Percentiles rank a stretch among this genome's conserved stretches.
Conservation (phyloP, 2,329 filamentous ascomycete species). For the Ploettnerulaceae sp. region DNA sequence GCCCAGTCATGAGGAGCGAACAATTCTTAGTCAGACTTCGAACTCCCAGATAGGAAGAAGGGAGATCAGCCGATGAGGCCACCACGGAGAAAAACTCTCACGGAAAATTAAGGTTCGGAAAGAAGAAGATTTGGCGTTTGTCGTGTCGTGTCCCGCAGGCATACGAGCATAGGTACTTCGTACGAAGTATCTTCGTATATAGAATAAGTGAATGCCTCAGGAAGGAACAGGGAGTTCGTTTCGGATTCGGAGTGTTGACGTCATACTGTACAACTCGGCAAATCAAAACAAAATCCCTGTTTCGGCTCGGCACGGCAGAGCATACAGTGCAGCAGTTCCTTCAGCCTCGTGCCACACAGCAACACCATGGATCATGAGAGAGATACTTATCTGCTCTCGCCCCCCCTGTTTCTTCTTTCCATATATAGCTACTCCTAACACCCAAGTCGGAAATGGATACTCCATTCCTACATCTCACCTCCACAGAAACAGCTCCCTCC, state of each 20-base stretch:
- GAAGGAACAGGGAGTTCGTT: too few relatives aligned
- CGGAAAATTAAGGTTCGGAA: too few relatives aligned
- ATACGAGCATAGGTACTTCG: too few relatives aligned
- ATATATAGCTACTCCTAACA: background rate
- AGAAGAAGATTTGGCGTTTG: too few relatives aligned
- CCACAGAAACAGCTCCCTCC: constrained; percentile 20
- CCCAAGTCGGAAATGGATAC: constrained; percentile 14
- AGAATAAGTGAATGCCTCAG: too few relatives aligned
- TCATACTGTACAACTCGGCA: background rate
- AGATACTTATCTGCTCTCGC: background rate
- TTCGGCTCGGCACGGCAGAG: background rate
- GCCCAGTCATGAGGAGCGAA: too few relatives aligned
- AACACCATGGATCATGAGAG: background rate
- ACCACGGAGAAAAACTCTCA: too few relatives aligned
- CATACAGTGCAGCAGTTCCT: background rate
- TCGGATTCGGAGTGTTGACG: background rate
- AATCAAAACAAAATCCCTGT: constrained; percentile 3
- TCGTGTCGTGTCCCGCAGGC: too few relatives aligned
- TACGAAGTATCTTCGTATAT: too few relatives aligned
- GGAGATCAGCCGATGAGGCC: too few relatives aligned
- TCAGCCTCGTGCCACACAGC: constrained; percentile 1
- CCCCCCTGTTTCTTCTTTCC: background rate
- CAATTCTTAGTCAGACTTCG: too few relatives aligned
- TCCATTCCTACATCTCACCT: constrained; percentile 23
- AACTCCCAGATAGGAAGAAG: too few relatives aligned